Base-by-base conservation (phyloP, 2,329 filamentous ascomycete species). In the Fusarium humuli region DNA sequence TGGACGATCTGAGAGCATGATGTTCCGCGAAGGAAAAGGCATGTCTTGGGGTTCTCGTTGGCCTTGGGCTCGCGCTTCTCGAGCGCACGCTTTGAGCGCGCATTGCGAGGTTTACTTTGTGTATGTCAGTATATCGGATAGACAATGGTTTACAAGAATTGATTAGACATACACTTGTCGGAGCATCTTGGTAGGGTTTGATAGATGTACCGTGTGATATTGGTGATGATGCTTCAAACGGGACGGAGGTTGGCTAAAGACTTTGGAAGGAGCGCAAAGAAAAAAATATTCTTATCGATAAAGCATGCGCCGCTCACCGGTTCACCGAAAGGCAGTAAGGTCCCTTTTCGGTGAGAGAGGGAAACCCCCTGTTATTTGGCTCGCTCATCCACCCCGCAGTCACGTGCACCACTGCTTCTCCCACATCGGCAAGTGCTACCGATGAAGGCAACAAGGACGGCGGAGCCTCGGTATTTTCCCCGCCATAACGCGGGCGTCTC, bases 1-100 rank as follows among this genome's bases (percentile, higher is more conserved):
- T 97, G 91, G 61, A 94, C 86, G 50, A 96, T 84, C 76, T 95
- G 90, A 47, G 93, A 95, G 79, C 93, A 95, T 79, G 90, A 92
- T 54, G 92, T 94, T 76, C 94, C 95, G 70, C 94, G 92, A 69
- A 99, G 89, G 80, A 99, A 92, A 73, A 99, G 91, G 65, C 93
- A 92, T 32, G 88, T 92, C 83, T 97, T 98, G 67, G 94, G 90
- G 81, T 97, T 96, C 83, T 99, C 96, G 81, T 92, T 84, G 73
- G 90, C 85, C 81, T 98, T 97, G 61, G 96, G 93, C 77, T 93
- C 94, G 77, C 93, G 92, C 83, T 97, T 95, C 80, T 97, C 96
- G 78, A 98, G 90, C 71, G 93, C 94, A 75, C 96, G 92, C 87
- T 97, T 97, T 62, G 94, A 96, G 85, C 96, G 94, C 75, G 95